Base-by-base conservation (phyloP, 1,284 basidiomycete species). In the Wolfiporia cocos region DNA sequence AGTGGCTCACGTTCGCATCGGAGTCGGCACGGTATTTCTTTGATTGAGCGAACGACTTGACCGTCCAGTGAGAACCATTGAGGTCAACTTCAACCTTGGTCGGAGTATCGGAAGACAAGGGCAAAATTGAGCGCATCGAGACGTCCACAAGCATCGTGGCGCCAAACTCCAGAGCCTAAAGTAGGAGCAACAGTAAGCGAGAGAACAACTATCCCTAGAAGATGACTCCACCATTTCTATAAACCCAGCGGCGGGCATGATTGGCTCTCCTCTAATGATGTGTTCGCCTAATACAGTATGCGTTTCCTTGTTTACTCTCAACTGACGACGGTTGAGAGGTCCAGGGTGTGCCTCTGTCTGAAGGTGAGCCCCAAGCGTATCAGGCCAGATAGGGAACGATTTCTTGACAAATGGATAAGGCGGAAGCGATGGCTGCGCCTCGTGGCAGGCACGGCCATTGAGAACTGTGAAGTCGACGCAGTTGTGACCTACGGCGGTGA, bases 201-300 rank as follows among this genome's bases (percentile, higher is more conserved):
- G 28, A 2, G 17, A 12, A 6, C 29, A 34, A 12, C 15, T 9
- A 34, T 9, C 6, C 14, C 10, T 11, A 5, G 15, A 10, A 18
- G 34, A 36, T 23, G 5, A 20, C 36, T 49, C 14, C 44, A 71
- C 69, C 64, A 69, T 66, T 46, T 72, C 70, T 2, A 72, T 41
- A 43, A 58, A 71, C 2, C 66, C 70, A 12, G 69, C 57, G 1
- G 68, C 69, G 1, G 70, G 69, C 59, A 73, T 64, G 43, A 72
- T 70, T 0, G 69, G 61, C 41, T 70, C 59, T n/a, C 50, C 54
- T 23, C 58, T 57, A 37, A 71, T 65, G 35, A 69, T 51, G 49
- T 73, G 70, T 23, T 69, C 57, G 0, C 61, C 63, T 3, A 71
- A 48, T 3, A 44, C 48, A 0, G 67, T 65, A 46, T 69, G 68